These are phyloP conservation scores for Trichoderma sp. DNA, from an alignment of 2,329 filamentous ascomycete genomes.

Conservation along the genomic window DNA sequence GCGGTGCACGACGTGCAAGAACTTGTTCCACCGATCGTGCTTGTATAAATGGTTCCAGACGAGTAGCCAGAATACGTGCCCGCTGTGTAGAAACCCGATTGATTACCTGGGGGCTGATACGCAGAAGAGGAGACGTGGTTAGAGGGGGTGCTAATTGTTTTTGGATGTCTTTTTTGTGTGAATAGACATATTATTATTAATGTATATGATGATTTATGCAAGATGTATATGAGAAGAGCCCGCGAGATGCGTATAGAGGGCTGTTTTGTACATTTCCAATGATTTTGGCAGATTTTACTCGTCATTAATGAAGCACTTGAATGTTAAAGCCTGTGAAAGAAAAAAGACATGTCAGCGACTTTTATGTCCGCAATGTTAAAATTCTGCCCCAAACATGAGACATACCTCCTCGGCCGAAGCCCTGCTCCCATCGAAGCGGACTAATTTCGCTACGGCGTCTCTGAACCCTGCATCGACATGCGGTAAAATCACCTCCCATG, in stretches of 20 bases:
- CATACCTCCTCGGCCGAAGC: conserved; percentile 59
- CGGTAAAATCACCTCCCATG: conserved; percentile 72
- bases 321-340: conserved; percentile 30
- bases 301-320: conserved; percentile 24
- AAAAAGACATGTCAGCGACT: neutral
- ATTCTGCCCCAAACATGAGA: conserved; percentile 6
- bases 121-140: conserved; percentile 40
- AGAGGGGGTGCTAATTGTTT: neutral
- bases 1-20: conserved; percentile 87
- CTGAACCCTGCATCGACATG: conserved; percentile 58
- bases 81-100: conserved; percentile 88
- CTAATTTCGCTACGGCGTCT: conserved; percentile 66
- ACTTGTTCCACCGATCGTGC: conserved; percentile 87
- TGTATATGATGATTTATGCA: conserved; percentile 16
- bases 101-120: conserved; percentile 54
- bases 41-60: conserved; percentile 97
- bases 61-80: conserved; percentile 88
- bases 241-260: neutral
- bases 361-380: neutral
- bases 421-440: conserved; percentile 72
- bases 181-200: neutral
- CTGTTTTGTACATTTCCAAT: neutral
- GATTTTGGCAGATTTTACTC: neutral
- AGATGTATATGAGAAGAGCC: neutral
- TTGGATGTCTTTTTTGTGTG: neutral